Evolutionary conservation across 2,329 filamentous ascomycete species (phyloP), one percentile per base, ranked within the genome.

Genomic region (Hymenoscyphus salicellus): DNA sequence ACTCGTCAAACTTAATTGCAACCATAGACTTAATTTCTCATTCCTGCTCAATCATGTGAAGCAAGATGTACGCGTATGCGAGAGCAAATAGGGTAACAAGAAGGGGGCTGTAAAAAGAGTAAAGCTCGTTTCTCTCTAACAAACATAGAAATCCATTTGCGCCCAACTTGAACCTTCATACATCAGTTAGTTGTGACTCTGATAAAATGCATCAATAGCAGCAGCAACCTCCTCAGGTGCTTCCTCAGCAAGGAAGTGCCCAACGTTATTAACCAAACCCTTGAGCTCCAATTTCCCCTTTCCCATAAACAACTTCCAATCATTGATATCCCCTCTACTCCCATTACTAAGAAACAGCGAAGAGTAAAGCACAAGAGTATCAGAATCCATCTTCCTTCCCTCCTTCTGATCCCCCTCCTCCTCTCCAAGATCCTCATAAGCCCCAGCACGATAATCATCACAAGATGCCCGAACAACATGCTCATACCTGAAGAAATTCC

Each of bases 221-320:
- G 72, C 62, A 23, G 73, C 71, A 5, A 77, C 71, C 63, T 72
- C 65, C 56, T 78, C 77, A 1, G 77, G 77, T 28, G 76, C 78
- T 69, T 82, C 80, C 68, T 82, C 81, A 1, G 79, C 76, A 58
- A 82, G 66, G 68, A 80, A 82, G 74, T 83, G 80, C 0, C 81
- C 78, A 67, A 76, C 71, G 14, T 75, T 76, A 68, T 76, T 74
- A 38, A 71, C 71, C 62, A 80, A 67, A 20, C 71, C 71, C 17
- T 72, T 67, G 60, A 66, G 71, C 49, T 72, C 72, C 66, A 69
- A 68, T 23, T 65, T 70, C 14, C 74, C 73, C 2, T 74, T 73
- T 16, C 73, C 73, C 38, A 82, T 75, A 80, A 80, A 84, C 6
- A 77, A 73, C 63, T 70, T 74, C 82, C 82, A 84, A 14, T 67